Conservation (phyloP, 208 protist species). For the Naegleria gruberi region DNA sequence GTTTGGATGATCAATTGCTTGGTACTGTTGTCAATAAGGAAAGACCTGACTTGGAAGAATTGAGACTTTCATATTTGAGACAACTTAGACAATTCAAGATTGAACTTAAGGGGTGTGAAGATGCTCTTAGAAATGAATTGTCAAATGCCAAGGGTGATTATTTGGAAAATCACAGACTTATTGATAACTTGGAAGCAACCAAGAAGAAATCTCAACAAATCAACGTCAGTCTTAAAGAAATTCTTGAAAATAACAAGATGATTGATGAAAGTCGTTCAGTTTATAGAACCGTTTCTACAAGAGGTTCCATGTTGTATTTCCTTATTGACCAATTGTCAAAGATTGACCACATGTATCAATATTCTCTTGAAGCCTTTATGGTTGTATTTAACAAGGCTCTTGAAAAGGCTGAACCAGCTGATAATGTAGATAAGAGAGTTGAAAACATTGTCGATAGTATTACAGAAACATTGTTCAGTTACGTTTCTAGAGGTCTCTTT, state of each 20-base stretch:
- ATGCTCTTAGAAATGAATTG: constrained; percentile 52
- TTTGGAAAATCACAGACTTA: constrained; percentile 54
- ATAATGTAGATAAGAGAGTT: constrained; percentile 39
- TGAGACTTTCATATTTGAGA: constrained; percentile 51
- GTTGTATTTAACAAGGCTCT: constrained; percentile 70
- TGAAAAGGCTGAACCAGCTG: constrained; percentile 39
- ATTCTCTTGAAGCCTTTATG: constrained; percentile 67
- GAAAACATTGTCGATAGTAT: constrained; percentile 51
- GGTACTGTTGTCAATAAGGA: constrained; percentile 72
- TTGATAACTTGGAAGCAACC: constrained; percentile 65
- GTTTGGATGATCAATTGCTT: constrained; percentile 81
- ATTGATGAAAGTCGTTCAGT: constrained; percentile 53
- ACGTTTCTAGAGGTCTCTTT: constrained; percentile 51
- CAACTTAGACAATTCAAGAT: constrained; percentile 78
- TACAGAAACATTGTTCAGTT: constrained; percentile 50
- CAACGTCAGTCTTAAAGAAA: constrained; percentile 47
- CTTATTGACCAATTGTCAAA: constrained; percentile 52
- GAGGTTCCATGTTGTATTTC: constrained; percentile 73
- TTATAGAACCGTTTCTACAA: constrained; percentile 56
- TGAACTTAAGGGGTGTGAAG: constrained; percentile 65
- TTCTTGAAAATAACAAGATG: constrained; percentile 47
- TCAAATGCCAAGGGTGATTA: constrained; percentile 58
- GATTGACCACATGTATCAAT: constrained; percentile 76
- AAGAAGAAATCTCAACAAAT: constrained; percentile 65
- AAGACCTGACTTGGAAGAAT: constrained; percentile 68